Base-by-base conservation (phyloP, 495 filamentous ascomycete species). In the Trichoderma erinaceum region DNA sequence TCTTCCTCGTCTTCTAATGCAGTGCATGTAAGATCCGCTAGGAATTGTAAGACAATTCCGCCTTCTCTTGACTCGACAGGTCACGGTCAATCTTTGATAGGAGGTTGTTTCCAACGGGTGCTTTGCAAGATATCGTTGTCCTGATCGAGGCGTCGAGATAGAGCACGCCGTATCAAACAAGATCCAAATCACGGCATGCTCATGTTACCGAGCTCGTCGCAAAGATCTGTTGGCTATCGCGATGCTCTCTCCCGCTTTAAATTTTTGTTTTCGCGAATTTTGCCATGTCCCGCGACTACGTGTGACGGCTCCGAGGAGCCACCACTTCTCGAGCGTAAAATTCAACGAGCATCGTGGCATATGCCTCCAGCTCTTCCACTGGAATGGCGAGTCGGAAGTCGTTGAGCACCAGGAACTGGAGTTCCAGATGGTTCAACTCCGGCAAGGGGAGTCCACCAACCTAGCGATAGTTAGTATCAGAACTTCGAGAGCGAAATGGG, bases 281-380 rank as follows among this genome's bases (percentile, higher is more conserved):
- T 11, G 25, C 56, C 4, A 25, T 61, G 56, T 11, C 11, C 12
- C 13, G 13, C 56, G 2, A 23, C 29, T 61, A 61, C 10, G 56
- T 61, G 56, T 13, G 56, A 7, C 56, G 56, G 29, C 10, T 29
- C 25, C 27, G 23, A 32, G 56, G 56, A 32, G 89, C 82, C 7
- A 97, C 84, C 23, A 97, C 89, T 76, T 98, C 96, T 29, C 96
- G 84, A 0, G 92, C 93, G 72, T 98, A 99, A 75, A 98, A 99
- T 75, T 98, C 93, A 12, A 99, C 95, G 3, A 99, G 85, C 96
- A 97, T 97, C 3, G 95, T 99, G 10, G 94, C 95, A 70, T 99
- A 99, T 3, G 92, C 91, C 76, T 99, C 96, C 23, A 99, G 83
- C 72, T 98, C 96, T 75, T 97, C 94, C 11, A 98, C 91, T 0